Evolutionary conservation across 306 rosid genomes (phyloP).

Genomic region (Acmispon strigosus): DNA sequence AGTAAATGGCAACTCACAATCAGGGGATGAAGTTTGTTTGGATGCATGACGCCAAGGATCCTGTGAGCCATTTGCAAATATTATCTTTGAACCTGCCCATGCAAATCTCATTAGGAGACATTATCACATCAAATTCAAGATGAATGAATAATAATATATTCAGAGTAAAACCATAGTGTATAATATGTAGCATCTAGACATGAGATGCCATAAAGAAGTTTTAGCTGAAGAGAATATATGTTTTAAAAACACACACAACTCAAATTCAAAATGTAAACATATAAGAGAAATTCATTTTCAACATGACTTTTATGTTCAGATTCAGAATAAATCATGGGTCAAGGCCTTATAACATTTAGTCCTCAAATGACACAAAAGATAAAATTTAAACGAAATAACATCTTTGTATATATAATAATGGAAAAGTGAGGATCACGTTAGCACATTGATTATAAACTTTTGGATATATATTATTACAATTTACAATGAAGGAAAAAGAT

Average conservation of each 20-base stretch:
- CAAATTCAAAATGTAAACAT: not conserved
- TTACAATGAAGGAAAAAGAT: not conserved
- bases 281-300: not conserved
- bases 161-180: not conserved
- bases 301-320: not conserved
- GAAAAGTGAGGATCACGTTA: not conserved
- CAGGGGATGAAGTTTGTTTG: slow-evolving; percentile 68
- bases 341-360: not conserved
- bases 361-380: not conserved
- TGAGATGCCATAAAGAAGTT: slow-evolving; percentile 1
- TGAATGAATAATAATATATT: not conserved
- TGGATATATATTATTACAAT: not conserved
- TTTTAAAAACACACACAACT: not conserved
- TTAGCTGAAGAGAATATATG: not conserved
- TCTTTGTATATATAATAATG: not conserved
- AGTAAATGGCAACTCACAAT: slow-evolving; percentile 51
- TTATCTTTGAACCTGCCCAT: slow-evolving; percentile 78
- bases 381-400: not conserved
- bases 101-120: slow-evolving; percentile 11
- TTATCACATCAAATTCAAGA: not conserved
- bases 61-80: slow-evolving; percentile 88
- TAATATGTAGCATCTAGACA: not conserved
- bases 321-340: not conserved
- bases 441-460: not conserved
- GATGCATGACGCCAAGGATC: slow-evolving; percentile 99